A percentile compares a stretch with the other conserved stretches of the same genome.
These are phyloP conservation scores for Circinella umbellata DNA, from an alignment of 371 early-diverging fungal species.

Conservation along the genomic window DNA sequence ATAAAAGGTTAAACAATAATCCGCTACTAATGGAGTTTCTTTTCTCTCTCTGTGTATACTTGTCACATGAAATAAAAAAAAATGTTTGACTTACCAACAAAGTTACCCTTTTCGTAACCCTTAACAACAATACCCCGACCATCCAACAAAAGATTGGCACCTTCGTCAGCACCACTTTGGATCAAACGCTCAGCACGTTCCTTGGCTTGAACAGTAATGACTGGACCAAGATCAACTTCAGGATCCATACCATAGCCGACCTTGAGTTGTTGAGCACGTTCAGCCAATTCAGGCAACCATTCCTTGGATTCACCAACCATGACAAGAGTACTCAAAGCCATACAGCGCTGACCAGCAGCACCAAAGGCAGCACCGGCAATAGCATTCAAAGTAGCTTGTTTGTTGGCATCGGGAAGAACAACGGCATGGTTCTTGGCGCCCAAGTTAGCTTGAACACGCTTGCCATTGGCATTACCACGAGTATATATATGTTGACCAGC, in stretches of 20 bases:
- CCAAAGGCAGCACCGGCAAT: conserved; percentile 97
- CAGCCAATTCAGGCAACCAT: conserved; percentile 91
- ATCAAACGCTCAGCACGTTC: conserved; percentile 82
- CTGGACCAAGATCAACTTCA: conserved; percentile 90
- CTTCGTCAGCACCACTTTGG: conserved; percentile 86
- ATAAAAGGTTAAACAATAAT: not conserved
- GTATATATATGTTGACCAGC: conserved; percentile 88
- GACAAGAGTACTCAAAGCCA: conserved; percentile 92
- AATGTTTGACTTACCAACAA: conserved; percentile 57
- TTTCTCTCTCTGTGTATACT: no score
- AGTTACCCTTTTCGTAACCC: conserved; percentile 91
- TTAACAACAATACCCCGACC: conserved; percentile 81
- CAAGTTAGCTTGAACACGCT: conserved; percentile 96
- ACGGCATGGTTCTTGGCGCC: conserved; percentile 99
- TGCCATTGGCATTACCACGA: conserved; percentile 89
- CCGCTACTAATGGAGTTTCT: not conserved
- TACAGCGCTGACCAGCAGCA: conserved; percentile 96
- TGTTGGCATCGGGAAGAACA: conserved; percentile 90
- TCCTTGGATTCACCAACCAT: conserved; percentile 90
- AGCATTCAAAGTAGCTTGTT: conserved; percentile 89
- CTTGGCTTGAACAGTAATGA: conserved; percentile 86
- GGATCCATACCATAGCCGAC: conserved; percentile 89
- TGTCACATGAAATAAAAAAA: not conserved
- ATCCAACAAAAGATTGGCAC: conserved; percentile 89
- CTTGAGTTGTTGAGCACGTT: conserved; percentile 85